Evolutionary conservation across 2,329 filamentous ascomycete species (phyloP).

Genomic region (Trichoderma simmonsii): DNA sequence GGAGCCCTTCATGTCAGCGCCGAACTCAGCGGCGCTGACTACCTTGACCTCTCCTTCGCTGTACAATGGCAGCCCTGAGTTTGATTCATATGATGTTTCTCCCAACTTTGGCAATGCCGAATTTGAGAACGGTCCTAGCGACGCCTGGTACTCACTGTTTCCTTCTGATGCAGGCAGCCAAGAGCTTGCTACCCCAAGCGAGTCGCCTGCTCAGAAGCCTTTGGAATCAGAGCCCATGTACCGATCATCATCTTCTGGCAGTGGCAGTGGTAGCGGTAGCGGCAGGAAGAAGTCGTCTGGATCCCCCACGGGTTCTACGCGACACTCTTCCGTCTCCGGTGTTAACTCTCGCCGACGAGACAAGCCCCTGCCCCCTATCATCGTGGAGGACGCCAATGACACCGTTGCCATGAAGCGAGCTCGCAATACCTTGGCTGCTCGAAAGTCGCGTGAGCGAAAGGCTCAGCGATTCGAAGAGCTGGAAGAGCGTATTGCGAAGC

Average conservation of each 20-base stretch:
- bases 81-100: conserved; percentile 73
- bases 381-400: conserved; percentile 70
- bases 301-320: conserved; percentile 43
- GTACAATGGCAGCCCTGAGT: conserved; percentile 72
- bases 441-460: conserved; percentile 88
- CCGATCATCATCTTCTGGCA: conserved; percentile 31
- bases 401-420: conserved; percentile 85
- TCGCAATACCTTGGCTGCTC: conserved; percentile 87
- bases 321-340: conserved; percentile 67
- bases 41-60: conserved; percentile 82
- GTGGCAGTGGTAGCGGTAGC: conserved; percentile 33
- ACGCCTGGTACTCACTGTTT: conserved; percentile 72
- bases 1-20: conserved; percentile 69
- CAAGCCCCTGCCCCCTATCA: conserved; percentile 76
- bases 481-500: conserved; percentile 67
- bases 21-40: conserved; percentile 78
- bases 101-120: conserved; percentile 67
- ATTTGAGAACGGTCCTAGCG: conserved; percentile 48
- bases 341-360: conserved; percentile 72
- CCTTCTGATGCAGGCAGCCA: conserved; percentile 45
- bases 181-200: conserved; percentile 31
- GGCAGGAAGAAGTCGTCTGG: conserved; percentile 47
- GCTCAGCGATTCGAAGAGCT: conserved; percentile 71
- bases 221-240: conserved; percentile 49
- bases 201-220: conserved; percentile 43